Percentiles rank a stretch among this genome's conserved stretches.
Evolutionary conservation across 192 early-diverging fungal genomes (phyloP).

Genomic region (Coemansia sp.): DNA sequence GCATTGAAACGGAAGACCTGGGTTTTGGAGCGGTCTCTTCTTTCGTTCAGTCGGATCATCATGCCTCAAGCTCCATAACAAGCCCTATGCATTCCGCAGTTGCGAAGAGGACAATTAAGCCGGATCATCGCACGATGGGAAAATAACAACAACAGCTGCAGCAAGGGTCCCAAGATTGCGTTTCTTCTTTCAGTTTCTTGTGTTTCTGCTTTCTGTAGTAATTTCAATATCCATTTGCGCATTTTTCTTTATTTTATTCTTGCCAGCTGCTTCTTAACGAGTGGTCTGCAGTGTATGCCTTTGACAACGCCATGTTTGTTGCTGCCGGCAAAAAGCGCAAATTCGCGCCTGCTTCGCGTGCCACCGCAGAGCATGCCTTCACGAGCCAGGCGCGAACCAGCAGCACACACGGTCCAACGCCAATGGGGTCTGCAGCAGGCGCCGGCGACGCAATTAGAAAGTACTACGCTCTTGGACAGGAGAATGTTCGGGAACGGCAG

Average conservation of each 20-base stretch:
- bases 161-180: too few species aligned
- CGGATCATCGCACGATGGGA: too few species aligned
- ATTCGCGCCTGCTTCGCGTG: conserved; percentile 2
- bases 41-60: too few species aligned
- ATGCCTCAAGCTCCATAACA: too few species aligned
- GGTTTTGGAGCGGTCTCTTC: too few species aligned
- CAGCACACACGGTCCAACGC: not conserved
- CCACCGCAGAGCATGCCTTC: not conserved
- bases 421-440: not conserved
- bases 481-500: conserved; percentile 26
- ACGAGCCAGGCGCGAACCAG: not conserved
- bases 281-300: not conserved
- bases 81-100: too few species aligned
- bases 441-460: conserved; percentile 4
- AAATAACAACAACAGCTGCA: too few species aligned
- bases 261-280: conserved; percentile 16
- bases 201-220: not conserved
- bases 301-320: conserved; percentile 21
- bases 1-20: not conserved
- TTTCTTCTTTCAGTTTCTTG: not conserved
- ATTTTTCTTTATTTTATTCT: not conserved
- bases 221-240: not conserved
- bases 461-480: conserved; percentile 21
- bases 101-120: too few species aligned
- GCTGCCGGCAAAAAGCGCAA: conserved; percentile 30